Base-by-base conservation (phyloP, 257 asterid genomes). In the Petunia axillaris region DNA sequence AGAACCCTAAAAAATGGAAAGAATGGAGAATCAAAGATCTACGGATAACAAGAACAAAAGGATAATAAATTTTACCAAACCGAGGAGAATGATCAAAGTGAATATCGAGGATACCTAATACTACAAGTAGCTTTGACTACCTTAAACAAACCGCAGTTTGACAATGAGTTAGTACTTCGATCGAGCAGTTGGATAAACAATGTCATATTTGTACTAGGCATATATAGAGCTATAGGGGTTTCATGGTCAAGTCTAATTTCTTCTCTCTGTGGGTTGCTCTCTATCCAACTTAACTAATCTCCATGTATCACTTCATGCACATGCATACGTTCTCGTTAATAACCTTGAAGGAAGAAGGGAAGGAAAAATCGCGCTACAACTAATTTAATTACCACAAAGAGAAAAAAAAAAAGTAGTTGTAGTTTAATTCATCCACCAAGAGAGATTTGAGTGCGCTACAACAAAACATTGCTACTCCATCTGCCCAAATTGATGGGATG, bases 21-120 rank as follows among this genome's bases (percentile, higher is more conserved):
- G n/a, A 53, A 53, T 13, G 14, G 15, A 53, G 58, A 52, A 53
- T 53, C 14, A 53, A 53, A 53, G 2, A 10, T 53, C 58, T 10
- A 53, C 9, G 11, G 11, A 10, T 13, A 53, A 53, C 9, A 5
- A 53, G 3, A 53, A 53, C 9, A 53, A 53, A 4, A 0, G 9
- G 44, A 16, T 9, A 7, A 7, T 16, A 25, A 2, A 0, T 6
- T 10, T 71, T 50, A 35, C 77, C 77, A 9, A 71, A 48, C 41
- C 44, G 9, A 71, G 40, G 60, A 48, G 77, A 71, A 71, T 71
- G 77, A 48, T 25, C 25, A 25, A 48, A 48, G 44, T 48, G 60
- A 48, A 10, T 35, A 46, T 25, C 60, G 25, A 71, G 58, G 43
- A 25, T 48, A 71, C 77, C 77, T 48, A 70, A 70, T 70, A 16